Evolutionary conservation across 495 filamentous ascomycete genomes (phyloP).

Genomic region (Daldinia decipiens): DNA sequence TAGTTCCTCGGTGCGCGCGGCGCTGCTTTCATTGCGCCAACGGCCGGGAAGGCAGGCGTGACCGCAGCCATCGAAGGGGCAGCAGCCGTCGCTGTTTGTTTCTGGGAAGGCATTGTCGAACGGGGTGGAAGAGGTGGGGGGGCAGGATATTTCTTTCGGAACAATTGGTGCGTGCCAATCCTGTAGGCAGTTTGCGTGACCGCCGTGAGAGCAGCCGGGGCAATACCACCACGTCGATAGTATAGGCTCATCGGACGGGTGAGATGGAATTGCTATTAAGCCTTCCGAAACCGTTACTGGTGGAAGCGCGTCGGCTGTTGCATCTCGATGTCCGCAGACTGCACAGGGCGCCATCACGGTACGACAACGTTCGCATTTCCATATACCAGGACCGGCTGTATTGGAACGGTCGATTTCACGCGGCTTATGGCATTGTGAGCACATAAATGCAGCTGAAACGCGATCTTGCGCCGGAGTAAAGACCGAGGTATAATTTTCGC

Average conservation of each 20-base stretch:
- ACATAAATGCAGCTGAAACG: conserved; percentile 58
- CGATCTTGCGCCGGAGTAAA: conserved; percentile 65
- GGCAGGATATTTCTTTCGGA: conserved; percentile 21
- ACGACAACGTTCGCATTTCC: conserved; percentile 61
- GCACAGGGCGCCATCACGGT: conserved; percentile 57
- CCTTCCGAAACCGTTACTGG: conserved; percentile 36
- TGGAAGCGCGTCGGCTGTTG: conserved; percentile 35
- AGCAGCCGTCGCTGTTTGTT: conserved; percentile 70
- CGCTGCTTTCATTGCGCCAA: conserved; percentile 60
- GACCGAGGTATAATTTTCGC: conserved; percentile 66
- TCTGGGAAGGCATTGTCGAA: conserved; percentile 55
- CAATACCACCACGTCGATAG: conserved; percentile 73
- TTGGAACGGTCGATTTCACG: conserved; percentile 59
- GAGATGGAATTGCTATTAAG: conserved; percentile 49
- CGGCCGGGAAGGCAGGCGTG: conserved; percentile 76
- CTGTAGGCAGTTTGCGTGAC: conserved; percentile 73
- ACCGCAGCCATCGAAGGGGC: conserved; percentile 76
- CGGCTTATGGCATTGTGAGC: conserved; percentile 62
- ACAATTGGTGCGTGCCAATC: conserved; percentile 67
- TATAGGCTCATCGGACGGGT: conserved; percentile 41
- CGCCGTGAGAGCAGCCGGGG: conserved; percentile 78
- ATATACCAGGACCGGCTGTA: conserved; percentile 47
- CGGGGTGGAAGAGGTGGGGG: conserved; percentile 12
- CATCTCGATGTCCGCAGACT: conserved; percentile 55
- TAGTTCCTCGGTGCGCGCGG: conserved; percentile 55